phyloP scores from a whole-genome alignment of 2,329 filamentous ascomycete species.

The Colletotrichum lentis region DNA sequence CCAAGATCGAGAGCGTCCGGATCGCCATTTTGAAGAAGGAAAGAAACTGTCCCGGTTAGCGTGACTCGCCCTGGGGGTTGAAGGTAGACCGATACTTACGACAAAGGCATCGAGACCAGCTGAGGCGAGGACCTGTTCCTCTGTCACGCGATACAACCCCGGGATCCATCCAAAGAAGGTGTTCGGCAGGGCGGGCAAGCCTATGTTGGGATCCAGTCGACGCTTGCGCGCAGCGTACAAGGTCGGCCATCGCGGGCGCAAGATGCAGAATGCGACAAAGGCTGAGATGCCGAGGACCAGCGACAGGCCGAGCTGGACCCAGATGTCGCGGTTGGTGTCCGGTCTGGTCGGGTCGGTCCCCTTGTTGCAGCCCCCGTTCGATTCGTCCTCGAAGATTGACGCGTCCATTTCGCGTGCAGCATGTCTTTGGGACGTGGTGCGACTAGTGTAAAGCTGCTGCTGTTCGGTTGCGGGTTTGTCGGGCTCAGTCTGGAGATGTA shows the following conservation, averaged over 20 bases:
- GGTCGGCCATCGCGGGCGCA: constrained; percentile 89
- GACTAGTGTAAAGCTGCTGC: not conserved
- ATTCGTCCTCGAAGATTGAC: constrained; percentile 24
- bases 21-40: constrained; percentile 96
- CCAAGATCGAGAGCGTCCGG: constrained; percentile 79
- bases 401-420: constrained; percentile 32
- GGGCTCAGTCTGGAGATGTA: constrained; percentile 15
- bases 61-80: fast-evolving
- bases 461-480: constrained; percentile 5
- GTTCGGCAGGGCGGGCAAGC: constrained; percentile 81
- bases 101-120: constrained; percentile 96
- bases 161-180: constrained; percentile 94
- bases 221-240: constrained; percentile 90
- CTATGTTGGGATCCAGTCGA: constrained; percentile 65
- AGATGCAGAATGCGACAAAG: constrained; percentile 79
- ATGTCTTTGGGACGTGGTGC: constrained; percentile 3
- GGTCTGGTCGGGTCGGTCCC: constrained; percentile 41
- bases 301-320: constrained; percentile 77
- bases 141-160: constrained; percentile 81
- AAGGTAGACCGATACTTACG: constrained; percentile 56
- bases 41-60: constrained; percentile 66
- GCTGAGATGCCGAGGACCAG: constrained; percentile 73
- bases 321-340: constrained; percentile 45
- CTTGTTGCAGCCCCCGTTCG: constrained; percentile 41
- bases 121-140: constrained; percentile 87